A percentile compares a stretch with the other conserved stretches of the same genome.
phyloP scores from a whole-genome alignment of 2,329 filamentous ascomycete species.

The Zymoseptoria tritici region DNA sequence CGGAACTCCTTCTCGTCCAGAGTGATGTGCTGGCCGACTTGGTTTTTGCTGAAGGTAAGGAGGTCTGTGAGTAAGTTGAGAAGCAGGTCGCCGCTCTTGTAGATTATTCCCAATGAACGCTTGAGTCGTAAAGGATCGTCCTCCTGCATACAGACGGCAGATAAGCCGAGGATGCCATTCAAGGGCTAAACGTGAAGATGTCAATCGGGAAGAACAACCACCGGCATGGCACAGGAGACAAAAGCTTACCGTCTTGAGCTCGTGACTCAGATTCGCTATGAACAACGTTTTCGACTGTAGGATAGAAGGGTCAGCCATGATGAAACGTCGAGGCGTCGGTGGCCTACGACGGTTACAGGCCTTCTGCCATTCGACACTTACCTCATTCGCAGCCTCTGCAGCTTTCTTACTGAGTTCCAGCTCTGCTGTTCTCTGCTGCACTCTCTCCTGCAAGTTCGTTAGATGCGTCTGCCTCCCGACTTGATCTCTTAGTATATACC shows the following conservation, averaged over 20 bases:
- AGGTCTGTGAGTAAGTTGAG: constrained; percentile 83
- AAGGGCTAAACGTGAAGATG: constrained; percentile 34
- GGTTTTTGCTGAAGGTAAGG: constrained; percentile 88
- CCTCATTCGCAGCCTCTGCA: constrained; percentile 84
- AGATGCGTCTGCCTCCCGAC: background rate
- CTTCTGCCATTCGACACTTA: no score
- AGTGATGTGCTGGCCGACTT: constrained; percentile 68
- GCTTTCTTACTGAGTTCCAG: constrained; percentile 85
- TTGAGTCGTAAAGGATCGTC: constrained; percentile 70
- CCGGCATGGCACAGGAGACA: no score
- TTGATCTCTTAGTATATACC: background rate
- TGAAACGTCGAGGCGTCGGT: no score
- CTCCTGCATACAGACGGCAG: constrained; percentile 85
- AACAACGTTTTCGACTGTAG: constrained; percentile 43
- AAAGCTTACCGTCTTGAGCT: constrained; percentile 63
- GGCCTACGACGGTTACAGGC: no score
- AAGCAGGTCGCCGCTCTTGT: constrained; percentile 78
- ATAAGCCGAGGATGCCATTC: constrained; percentile 94
- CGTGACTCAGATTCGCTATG: constrained; percentile 39
- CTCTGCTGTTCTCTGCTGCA: constrained; percentile 73
- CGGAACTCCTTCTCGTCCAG: constrained; percentile 81
- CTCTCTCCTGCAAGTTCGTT: constrained; percentile 51
- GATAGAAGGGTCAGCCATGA: no score
- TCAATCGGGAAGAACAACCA: no score
- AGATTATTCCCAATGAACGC: constrained; percentile 77